Base-by-base conservation (phyloP, 139 green algal species). In the Zygnema circumcarinatum region DNA sequence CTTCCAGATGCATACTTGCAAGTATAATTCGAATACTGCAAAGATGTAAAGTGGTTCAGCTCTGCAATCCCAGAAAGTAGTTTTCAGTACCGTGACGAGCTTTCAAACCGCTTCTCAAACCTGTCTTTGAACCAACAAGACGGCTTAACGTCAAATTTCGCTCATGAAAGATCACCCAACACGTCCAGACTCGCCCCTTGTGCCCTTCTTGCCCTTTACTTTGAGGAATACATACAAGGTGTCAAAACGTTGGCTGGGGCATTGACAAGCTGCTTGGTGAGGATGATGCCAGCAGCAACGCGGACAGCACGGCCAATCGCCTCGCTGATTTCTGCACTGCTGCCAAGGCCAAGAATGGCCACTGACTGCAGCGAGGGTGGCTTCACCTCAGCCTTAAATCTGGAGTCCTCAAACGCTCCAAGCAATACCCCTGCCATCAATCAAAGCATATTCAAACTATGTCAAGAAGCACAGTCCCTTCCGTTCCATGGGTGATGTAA, bases 161-260 rank as follows among this genome's bases (percentile, higher is more conserved):
- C n/a, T n/a, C n/a, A n/a, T n/a, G n/a, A n/a, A n/a, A n/a, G n/a
- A n/a, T n/a, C n/a, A n/a, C n/a, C n/a, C n/a, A n/a, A n/a, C n/a
- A n/a, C n/a, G n/a, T n/a, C n/a, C n/a, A n/a, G n/a, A n/a, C n/a
- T n/a, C n/a, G n/a, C n/a, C n/a, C n/a, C n/a, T n/a, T n/a, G n/a
- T n/a, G n/a, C n/a, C n/a, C n/a, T n/a, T n/a, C n/a, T n/a, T n/a
- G n/a, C n/a, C n/a, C n/a, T n/a, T n/a, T n/a, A n/a, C n/a, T n/a
- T n/a, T n/a, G n/a, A n/a, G n/a, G n/a, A n/a, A n/a, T n/a, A 62
- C 47, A 62, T 62, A 62, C 47, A 62, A 62, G 97, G 97, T 0
- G 95, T 98, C 92, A 95, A 97, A 25, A 98, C 92, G 89, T 99
- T 99, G 76, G 97, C 94, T 0, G 97, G 97, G 39, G 95, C 93